Base-by-base conservation (phyloP, 2,329 filamentous ascomycete species). In the Hymenoscyphus scutula region DNA sequence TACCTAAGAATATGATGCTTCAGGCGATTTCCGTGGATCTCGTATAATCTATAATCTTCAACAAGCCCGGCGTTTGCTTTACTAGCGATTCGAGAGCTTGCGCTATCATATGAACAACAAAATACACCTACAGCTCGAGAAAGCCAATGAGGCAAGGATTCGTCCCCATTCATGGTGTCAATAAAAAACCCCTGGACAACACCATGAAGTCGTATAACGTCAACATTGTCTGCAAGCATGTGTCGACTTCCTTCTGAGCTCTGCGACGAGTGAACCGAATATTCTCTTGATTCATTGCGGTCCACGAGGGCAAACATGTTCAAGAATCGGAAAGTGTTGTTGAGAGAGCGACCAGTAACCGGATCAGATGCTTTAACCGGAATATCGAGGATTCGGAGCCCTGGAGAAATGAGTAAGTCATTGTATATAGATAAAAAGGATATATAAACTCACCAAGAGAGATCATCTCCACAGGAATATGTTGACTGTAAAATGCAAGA, bases 401-500 rank as follows among this genome's bases (percentile, higher is more conserved):
- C 80, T 81, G 58, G 30, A 53, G 13, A 69, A 64, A n/a, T 5
- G 17, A 23, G n/a, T 48, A 10, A 48, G 38, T 58, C 38, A 60
- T 27, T 17, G 45, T 53, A 11, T 8, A 25, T 17, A n/a, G 3
- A 32, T 53, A 8, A 5, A 23, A 30, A 56, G 54, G 32, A 34
- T 23, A 32, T 8, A 38, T 32, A 17, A 54, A 65, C 76, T 67
- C 73, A 73, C 86, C 87, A 17, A 89, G 76, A 32, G 77, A 77
- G 13, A 90, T 76, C 78, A 91, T 83, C 61, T 87, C 86, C 25
- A 90, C 84, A 0, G 88, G 88, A 5, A 89, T 79, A 61, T 86
- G 81, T 61, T 86, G 84, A 48, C 84, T 84, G 60, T 88, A 85
- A 69, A 89, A 90, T 1, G 83, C 84, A 15, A 90, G 74, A 13